A percentile compares a stretch with the other conserved stretches of the same genome.
These are phyloP conservation scores for Salinomyces thailandicus DNA, from an alignment of 2,329 filamentous ascomycete species.

Conservation along the genomic window DNA sequence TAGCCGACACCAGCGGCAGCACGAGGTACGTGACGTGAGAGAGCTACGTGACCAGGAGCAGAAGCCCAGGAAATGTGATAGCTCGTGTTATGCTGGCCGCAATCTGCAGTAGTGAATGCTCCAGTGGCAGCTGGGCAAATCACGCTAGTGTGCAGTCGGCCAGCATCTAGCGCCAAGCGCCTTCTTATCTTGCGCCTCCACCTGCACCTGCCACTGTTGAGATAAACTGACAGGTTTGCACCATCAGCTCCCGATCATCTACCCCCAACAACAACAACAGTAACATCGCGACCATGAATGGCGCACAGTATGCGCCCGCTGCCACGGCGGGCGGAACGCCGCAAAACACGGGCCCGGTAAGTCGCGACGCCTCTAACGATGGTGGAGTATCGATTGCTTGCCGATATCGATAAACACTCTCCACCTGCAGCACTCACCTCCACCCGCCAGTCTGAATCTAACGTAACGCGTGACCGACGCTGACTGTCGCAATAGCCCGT, in stretches of 20 bases:
- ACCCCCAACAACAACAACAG: slow-evolving; percentile 19
- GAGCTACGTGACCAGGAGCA: no score
- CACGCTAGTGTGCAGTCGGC: neutral
- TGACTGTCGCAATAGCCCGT: slow-evolving; percentile 61
- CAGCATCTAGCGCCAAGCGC: neutral
- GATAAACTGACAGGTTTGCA: slow-evolving; percentile 1
- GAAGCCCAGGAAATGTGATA: no score
- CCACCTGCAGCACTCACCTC: slow-evolving; percentile 5
- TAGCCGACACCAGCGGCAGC: slow-evolving; percentile 2
- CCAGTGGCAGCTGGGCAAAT: neutral
- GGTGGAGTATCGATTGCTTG: slow-evolving; percentile 3
- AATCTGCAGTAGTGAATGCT: neutral
- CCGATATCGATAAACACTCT: slow-evolving; percentile 11
- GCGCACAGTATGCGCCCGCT: slow-evolving; percentile 54
- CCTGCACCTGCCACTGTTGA: neutral
- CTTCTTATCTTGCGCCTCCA: neutral
- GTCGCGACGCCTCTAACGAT: slow-evolving; percentile 22
- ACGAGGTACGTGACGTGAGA: slow-evolving; percentile 1
- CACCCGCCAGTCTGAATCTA: neutral
- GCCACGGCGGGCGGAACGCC: slow-evolving; percentile 48
- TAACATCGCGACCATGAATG: slow-evolving; percentile 47
- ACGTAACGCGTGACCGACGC: neutral
- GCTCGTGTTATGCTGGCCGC: no score
- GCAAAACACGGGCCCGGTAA: slow-evolving; percentile 48
- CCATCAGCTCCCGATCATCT: slow-evolving; percentile 17